These are phyloP conservation scores for Beauveria pseudobassiana DNA, from an alignment of 2,329 filamentous ascomycete genomes.

Conservation along the genomic window DNA sequence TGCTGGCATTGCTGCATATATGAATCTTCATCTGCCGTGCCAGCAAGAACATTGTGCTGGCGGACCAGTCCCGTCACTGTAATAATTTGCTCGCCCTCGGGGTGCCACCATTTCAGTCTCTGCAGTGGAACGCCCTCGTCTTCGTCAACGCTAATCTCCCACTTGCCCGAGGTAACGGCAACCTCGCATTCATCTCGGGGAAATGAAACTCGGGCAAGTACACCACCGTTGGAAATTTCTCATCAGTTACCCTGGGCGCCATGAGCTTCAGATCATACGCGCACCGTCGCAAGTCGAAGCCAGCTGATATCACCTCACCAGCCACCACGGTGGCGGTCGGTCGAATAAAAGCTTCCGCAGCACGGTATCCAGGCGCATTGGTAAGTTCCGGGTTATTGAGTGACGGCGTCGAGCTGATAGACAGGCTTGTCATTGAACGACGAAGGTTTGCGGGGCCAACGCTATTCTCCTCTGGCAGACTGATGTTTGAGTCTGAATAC, in stretches of 20 bases:
- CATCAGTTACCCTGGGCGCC: conserved; percentile 48
- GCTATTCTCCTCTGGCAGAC: conserved; percentile 38
- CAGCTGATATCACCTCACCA: conserved; percentile 62
- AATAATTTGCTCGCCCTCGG: conserved; percentile 72
- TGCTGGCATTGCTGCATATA: conserved; percentile 66
- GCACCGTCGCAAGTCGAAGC: conserved; percentile 76
- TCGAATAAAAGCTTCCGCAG: conserved; percentile 86
- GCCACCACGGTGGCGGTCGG: conserved; percentile 71
- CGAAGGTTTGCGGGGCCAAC: conserved; percentile 73
- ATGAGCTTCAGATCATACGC: conserved; percentile 66
- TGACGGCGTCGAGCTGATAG: conserved; percentile 52
- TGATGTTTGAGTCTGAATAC: conserved; percentile 39
- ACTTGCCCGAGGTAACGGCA: conserved; percentile 77
- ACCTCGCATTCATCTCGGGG: conserved; percentile 66
- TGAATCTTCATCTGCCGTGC: conserved; percentile 62
- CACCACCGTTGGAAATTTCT: conserved; percentile 68
- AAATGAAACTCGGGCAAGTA: conserved; percentile 88
- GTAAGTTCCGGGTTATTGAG: conserved; percentile 49
- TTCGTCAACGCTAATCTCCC: conserved; percentile 73
- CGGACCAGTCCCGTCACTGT: conserved; percentile 67
- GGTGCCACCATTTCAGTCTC: conserved; percentile 87
- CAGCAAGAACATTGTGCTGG: conserved; percentile 48
- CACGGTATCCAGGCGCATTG: conserved; percentile 68
- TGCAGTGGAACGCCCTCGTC: conserved; percentile 64
- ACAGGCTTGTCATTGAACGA: conserved; percentile 59